Percentiles rank a stretch among this genome's conserved stretches.
These are phyloP conservation scores for Singerocomus inundabilis DNA, from an alignment of 1,284 basidiomycete genomes.

Conservation along the genomic window DNA sequence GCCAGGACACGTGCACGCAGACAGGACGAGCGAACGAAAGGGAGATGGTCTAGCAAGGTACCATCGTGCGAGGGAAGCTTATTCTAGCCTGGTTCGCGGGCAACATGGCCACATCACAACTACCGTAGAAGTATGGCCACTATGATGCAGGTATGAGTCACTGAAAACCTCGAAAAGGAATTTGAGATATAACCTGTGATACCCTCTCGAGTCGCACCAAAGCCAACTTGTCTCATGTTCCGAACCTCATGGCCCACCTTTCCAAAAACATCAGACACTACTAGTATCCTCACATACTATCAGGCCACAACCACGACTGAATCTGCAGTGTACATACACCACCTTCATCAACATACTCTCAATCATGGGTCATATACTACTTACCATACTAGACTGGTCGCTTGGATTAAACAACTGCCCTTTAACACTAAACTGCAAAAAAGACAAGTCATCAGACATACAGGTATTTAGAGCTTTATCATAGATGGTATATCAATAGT, in stretches of 20 bases:
- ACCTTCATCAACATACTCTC: background rate
- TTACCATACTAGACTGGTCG: slow-evolving; percentile 40
- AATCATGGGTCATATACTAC: background rate
- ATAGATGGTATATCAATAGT: too few species aligned
- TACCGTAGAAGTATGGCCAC: slow-evolving; percentile 73
- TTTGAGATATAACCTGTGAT: slow-evolving; percentile 34
- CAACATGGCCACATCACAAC: slow-evolving; percentile 83
- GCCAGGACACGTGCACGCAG: slow-evolving; percentile 75
- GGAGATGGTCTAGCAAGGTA: slow-evolving; percentile 37
- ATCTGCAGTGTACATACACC: slow-evolving; percentile 15
- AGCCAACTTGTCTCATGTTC: slow-evolving; percentile 76
- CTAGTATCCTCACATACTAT: slow-evolving; percentile 36
- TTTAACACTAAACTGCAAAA: slow-evolving; percentile 66
- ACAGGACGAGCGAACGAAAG: slow-evolving; percentile 40
- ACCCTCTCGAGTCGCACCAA: slow-evolving; percentile 67
- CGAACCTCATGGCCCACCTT: slow-evolving; percentile 68
- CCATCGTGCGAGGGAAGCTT: slow-evolving; percentile 42
- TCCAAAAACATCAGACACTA: slow-evolving; percentile 1
- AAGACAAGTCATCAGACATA: slow-evolving; percentile 55
- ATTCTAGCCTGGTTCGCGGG: slow-evolving; percentile 62
- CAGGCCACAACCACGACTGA: slow-evolving; percentile 42
- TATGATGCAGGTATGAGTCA: slow-evolving; percentile 16
- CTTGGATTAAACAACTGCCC: slow-evolving; percentile 56
- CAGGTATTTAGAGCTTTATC: too few species aligned
- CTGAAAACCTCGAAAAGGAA: background rate